A percentile compares a stretch with the other conserved stretches of the same genome.
Conservation (phyloP, 2,329 filamentous ascomycete species). For the Lasiodiplodia theobromae region DNA sequence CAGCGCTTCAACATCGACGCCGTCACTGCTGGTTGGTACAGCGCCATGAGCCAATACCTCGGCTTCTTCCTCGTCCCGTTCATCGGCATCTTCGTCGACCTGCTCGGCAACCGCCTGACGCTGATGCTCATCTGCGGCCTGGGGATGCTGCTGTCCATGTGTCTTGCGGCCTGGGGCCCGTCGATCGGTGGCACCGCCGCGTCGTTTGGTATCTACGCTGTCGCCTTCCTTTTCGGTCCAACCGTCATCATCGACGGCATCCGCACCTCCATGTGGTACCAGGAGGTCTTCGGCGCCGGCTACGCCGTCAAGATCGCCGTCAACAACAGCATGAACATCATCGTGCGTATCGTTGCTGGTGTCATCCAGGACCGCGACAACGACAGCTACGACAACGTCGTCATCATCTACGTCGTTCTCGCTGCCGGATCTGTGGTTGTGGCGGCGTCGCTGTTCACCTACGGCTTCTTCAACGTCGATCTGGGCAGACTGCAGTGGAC, state of each 20-base stretch:
- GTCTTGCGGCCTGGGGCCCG: constrained; percentile 60
- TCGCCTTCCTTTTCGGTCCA: constrained; percentile 63
- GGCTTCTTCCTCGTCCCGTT: constrained; percentile 66
- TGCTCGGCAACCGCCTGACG: constrained; percentile 61
- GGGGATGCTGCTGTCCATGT: constrained; percentile 62
- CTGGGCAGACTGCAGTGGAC: constrained; percentile 65
- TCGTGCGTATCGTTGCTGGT: constrained; percentile 64
- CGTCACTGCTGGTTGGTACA: constrained; percentile 67
- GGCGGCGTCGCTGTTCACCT: constrained; percentile 48
- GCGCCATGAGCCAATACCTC: constrained; percentile 62
- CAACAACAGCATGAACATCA: constrained; percentile 70
- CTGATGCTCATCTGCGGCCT: constrained; percentile 55
- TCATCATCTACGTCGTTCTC: constrained; percentile 63
- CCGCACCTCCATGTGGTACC: constrained; percentile 66
- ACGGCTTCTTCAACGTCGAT: constrained; percentile 51
- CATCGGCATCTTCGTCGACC: constrained; percentile 63
- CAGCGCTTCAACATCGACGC: constrained; percentile 64
- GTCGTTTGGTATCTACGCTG: constrained; percentile 66
- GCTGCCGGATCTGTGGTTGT: constrained; percentile 59
- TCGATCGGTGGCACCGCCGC: constrained; percentile 62
- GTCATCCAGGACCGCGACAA: constrained; percentile 65
- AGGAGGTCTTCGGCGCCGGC: constrained; percentile 66
- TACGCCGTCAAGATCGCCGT: constrained; percentile 68
- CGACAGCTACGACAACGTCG: constrained; percentile 63
- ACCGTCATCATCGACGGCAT: constrained; percentile 68